Conservation (phyloP, 2,329 filamentous ascomycete genomes). For the Clonostachys chloroleuca region DNA sequence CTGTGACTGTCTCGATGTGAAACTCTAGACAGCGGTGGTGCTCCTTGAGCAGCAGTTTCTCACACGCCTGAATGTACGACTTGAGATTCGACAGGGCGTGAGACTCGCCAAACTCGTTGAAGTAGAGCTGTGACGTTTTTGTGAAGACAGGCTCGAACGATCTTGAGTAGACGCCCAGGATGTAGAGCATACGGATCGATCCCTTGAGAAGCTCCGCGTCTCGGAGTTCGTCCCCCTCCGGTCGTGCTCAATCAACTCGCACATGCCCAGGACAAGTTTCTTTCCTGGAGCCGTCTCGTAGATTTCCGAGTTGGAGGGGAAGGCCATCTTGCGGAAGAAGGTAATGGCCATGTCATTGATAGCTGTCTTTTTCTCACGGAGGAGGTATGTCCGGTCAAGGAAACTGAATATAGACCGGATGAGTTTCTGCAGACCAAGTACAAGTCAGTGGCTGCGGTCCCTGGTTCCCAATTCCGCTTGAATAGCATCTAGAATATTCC, state of each 20-base stretch:
- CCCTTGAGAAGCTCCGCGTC: conserved; percentile 66
- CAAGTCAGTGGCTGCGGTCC: conserved; percentile 2
- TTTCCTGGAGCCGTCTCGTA: conserved; percentile 13
- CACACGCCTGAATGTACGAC: conserved; percentile 69
- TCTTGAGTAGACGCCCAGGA: conserved; percentile 75
- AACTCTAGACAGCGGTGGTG: conserved; percentile 73
- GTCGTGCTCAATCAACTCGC: conserved; percentile 70
- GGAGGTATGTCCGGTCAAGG: conserved; percentile 82
- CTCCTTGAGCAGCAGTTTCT: conserved; percentile 67
- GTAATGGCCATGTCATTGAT: conserved; percentile 78
- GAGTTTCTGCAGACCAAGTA: conserved; percentile 46
- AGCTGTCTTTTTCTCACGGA: conserved; percentile 64
- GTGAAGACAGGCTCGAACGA: conserved; percentile 78
- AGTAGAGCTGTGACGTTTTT: conserved; percentile 61
- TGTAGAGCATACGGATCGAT: conserved; percentile 76
- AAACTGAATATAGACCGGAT: conserved; percentile 91
- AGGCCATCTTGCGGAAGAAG: conserved; percentile 65
- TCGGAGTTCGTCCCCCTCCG: conserved; percentile 52
- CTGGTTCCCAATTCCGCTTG: background rate
- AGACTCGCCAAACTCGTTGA: conserved; percentile 64
- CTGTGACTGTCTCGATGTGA: conserved; percentile 79
- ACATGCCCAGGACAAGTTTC: conserved; percentile 51
- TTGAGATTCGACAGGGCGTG: conserved; percentile 62
- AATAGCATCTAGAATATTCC: background rate
- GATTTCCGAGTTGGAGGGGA: conserved; percentile 14